Base-by-base conservation (phyloP, 306 rosid species). In the Astragalus glycyphyllos region DNA sequence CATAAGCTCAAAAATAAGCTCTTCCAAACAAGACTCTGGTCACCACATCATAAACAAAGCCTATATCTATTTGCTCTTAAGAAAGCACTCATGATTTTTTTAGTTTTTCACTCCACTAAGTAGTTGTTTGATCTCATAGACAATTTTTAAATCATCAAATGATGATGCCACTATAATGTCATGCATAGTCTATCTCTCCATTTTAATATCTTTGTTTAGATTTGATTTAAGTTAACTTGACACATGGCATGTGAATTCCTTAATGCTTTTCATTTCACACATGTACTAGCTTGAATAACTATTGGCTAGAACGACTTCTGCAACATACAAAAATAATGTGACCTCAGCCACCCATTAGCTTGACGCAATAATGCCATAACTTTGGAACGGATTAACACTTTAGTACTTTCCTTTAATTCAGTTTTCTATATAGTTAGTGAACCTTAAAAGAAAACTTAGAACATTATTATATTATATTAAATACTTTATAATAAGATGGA, bases 291-390 rank as follows among this genome's bases (percentile, higher is more conserved):
- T 41, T 54, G 70, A 63, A 15, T 11, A 3, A 5, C 59, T 72
- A 60, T 35, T 61, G 16, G 26, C 29, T 31, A 14, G 40, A 46
- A 57, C 45, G 35, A 34, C 53, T 77, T 68, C 16, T 2, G 10
- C 44, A 45, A 45, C 48, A 31, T 55, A 42, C 61, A 9, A 20
- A 20, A 67, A 58, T 6, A 11, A 66, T 84, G 79, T 84, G 81
- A 77, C 83, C 75, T 75, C 63, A 81, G 75, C 76, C 42, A 61
- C 11, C 16, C 65, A 29, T 53, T 40, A 57, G 40, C 50, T 68
- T 82, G 81, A 79, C 79, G 70, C 17, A 56, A 61, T 31, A 40
- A 67, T 40, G 13, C 31, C 8, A 7, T 12, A 5, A 5, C 23
- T 32, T 46, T 63, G 29, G n/a, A 29, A 14, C 11, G 49, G 29